Conservation (phyloP, 2,329 filamentous ascomycete species). For the Fusarium sp. region DNA sequence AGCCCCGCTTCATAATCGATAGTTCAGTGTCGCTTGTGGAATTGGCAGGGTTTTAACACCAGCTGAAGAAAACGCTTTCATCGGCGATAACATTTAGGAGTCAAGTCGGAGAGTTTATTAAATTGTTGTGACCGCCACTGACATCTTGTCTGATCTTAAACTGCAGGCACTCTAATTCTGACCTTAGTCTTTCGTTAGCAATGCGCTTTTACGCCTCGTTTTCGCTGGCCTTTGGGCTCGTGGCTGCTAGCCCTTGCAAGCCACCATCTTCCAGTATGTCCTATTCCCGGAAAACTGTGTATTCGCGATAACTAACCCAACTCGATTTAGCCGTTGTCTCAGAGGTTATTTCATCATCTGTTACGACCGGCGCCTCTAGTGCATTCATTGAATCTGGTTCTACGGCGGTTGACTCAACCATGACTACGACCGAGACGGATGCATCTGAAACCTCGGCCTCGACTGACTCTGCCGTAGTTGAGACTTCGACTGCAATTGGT, state of each 20-base stretch:
- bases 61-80: neutral
- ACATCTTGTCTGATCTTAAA: neutral
- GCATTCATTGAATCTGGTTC: neutral
- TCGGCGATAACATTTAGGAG: neutral
- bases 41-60: neutral
- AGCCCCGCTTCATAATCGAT: neutral
- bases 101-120: neutral
- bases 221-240: neutral
- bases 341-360: neutral
- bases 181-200: neutral
- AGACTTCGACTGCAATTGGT: neutral
- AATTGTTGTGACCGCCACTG: neutral
- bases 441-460: neutral
- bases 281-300: rapidly evolving
- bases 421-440: neutral
- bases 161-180: neutral
- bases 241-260: neutral
- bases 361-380: rapidly evolving
- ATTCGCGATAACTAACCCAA: rapidly evolving
- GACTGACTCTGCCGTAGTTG: no score
- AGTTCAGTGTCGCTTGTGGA: neutral
- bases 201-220: neutral
- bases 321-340: neutral
- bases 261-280: neutral
- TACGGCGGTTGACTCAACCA: neutral